A percentile compares a stretch with the other conserved stretches of the same genome.
Conservation (phyloP, 352 stramenopile species). For the Phytophthora cajani region DNA sequence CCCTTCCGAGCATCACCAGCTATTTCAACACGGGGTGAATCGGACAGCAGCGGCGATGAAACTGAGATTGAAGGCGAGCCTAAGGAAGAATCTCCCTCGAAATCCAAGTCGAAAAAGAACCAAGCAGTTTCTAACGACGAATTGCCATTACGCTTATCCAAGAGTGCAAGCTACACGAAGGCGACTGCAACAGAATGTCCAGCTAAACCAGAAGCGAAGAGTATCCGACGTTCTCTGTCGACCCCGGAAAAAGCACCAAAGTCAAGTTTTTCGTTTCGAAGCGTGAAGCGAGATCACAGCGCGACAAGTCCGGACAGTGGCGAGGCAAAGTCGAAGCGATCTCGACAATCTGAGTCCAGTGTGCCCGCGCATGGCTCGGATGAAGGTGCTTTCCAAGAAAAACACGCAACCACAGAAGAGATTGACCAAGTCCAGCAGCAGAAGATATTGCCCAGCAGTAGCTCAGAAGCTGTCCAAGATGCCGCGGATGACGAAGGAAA, state of each 20-base stretch:
- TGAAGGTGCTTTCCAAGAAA: neutral
- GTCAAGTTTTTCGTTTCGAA: neutral
- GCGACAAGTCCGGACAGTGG: neutral
- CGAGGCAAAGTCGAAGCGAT: slow-evolving; percentile 26
- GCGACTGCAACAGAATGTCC: neutral
- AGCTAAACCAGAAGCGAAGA: neutral
- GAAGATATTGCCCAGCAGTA: neutral
- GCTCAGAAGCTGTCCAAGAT: neutral
- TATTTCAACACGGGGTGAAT: slow-evolving; percentile 34
- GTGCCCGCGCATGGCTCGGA: slow-evolving; percentile 3
- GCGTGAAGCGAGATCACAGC: slow-evolving; percentile 22
- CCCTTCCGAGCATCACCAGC: slow-evolving; percentile 42
- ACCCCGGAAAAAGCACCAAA: slow-evolving; percentile 28
- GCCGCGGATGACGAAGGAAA: neutral
- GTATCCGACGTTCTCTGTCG: slow-evolving; percentile 30
- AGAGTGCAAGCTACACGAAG: slow-evolving; percentile 28
- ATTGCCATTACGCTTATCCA: slow-evolving; percentile 13
- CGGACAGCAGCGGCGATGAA: slow-evolving; percentile 62
- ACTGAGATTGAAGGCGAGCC: slow-evolving; percentile 72
- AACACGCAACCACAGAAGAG: neutral
- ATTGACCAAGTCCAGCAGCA: slow-evolving; percentile 1
- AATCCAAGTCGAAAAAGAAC: slow-evolving; percentile 5
- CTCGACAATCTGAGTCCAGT: slow-evolving; percentile 15
- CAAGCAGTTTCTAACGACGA: neutral
- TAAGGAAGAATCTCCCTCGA: slow-evolving; percentile 35